Percentiles rank a stretch among this genome's conserved stretches.
phyloP scores from a whole-genome alignment of 768 basidiomycete genomes.

The Pisolithus tinctorius region DNA sequence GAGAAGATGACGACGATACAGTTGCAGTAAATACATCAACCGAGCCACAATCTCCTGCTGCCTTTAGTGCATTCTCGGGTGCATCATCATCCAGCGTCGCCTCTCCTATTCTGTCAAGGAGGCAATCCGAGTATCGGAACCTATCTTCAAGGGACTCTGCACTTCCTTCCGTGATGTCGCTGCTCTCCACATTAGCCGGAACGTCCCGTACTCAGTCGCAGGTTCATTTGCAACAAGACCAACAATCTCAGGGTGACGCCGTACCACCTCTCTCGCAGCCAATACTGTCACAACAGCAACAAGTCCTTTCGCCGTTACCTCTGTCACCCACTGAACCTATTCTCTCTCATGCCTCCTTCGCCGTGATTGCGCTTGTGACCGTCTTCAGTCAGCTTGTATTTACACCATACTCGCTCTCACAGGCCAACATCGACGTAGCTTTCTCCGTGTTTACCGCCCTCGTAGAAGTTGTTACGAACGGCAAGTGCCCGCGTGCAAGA shows the following conservation, averaged over 20 bases:
- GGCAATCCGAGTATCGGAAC: constrained; percentile 47
- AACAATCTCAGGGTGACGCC: neutral
- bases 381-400: constrained; percentile 69
- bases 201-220: constrained; percentile 48
- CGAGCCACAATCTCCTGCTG: constrained; percentile 30
- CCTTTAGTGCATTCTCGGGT: constrained; percentile 19
- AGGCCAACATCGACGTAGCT: constrained; percentile 45
- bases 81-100: constrained; percentile 29
- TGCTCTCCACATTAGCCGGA: constrained; percentile 56
- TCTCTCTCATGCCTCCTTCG: constrained; percentile 46
- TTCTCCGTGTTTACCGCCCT: constrained; percentile 47
- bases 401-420: constrained; percentile 48
- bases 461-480: constrained; percentile 38
- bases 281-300: constrained; percentile 12
- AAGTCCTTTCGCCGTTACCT: constrained; percentile 16
- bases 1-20: constrained; percentile 37
- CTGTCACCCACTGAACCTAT: constrained; percentile 13
- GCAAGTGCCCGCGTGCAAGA: constrained; percentile 52
- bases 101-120: constrained; percentile 52
- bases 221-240: constrained; percentile 25
- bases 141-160: constrained; percentile 38
- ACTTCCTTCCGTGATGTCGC: constrained; percentile 56
- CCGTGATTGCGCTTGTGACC: constrained; percentile 55
- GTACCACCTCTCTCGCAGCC: constrained; percentile 10
- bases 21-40: constrained; percentile 35